These are phyloP conservation scores for Voacanga thouarsii DNA, from an alignment of 257 asterid species.

Conservation along the genomic window DNA sequence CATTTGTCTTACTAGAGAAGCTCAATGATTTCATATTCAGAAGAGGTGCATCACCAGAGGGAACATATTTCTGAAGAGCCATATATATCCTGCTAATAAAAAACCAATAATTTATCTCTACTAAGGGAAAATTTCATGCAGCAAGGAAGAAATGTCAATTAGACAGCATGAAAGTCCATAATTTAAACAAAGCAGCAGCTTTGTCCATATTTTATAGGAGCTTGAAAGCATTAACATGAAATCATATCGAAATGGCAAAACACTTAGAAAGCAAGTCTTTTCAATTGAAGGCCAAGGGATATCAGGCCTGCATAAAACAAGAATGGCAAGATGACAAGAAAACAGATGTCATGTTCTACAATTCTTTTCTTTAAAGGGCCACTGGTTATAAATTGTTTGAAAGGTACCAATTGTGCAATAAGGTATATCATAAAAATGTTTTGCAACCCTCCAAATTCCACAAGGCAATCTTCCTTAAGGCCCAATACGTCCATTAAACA, in stretches of 20 bases:
- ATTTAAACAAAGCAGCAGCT: background rate
- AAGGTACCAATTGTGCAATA: background rate
- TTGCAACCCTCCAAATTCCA: background rate
- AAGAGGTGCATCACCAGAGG: conserved; percentile 54
- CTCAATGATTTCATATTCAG: conserved; percentile 60
- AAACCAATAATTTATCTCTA: background rate
- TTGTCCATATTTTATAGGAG: no score
- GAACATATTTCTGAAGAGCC: conserved; percentile 81
- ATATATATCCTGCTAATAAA: conserved; percentile 53
- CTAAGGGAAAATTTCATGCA: background rate
- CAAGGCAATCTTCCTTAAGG: background rate
- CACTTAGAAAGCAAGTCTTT: background rate
- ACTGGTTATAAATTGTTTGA: background rate
- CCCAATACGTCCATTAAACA: background rate
- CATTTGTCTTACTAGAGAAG: conserved; percentile 61
- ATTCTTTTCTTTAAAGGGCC: background rate
- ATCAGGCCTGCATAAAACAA: background rate
- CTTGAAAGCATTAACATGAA: background rate
- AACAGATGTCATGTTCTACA: background rate
- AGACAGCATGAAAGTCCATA: background rate
- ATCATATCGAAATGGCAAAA: background rate
- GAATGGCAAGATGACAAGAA: background rate
- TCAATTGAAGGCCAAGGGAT: background rate
- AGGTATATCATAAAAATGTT: background rate
- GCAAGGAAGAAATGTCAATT: background rate